Base-by-base conservation (phyloP, 2,329 filamentous ascomycete genomes). In the Aureobasidium sp. region DNA sequence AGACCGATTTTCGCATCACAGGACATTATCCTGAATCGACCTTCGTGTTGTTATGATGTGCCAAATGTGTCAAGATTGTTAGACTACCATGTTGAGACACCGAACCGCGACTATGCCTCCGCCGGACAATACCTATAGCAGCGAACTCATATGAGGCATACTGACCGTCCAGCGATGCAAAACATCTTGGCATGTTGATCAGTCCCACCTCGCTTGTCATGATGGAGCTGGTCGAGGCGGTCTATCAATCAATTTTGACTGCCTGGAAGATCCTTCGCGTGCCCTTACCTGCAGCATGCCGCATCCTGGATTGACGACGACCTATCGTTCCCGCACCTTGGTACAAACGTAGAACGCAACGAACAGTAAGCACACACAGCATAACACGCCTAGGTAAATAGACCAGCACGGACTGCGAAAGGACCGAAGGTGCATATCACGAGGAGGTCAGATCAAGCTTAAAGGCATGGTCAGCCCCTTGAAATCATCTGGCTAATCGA, bases 201-300 rank as follows among this genome's bases (percentile, higher is more conserved):
- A 4, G 44, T 24, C 24, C 10, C 10, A 9, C 27, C 55, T 59
- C 55, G 55, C 27, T 37, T 59, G 32, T 4, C 20, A 20, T 37
- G 7, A 27, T 2, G 37, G 39, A 27, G 39, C 27, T 34, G 52
- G 37, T 56, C 52, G 39, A 56, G 52, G 27, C 52, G 37, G 52
- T 43, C 27, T 43, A n/a, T 29, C 39, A 56, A 56, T 56, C 24
- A 56, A 56, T 44, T 24, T 34, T 37, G 52, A 32, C 8, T 10
- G 20, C n/a, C 15, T 9, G 37, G 26, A 41, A 34, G 17, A 56
- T 56, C 52, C 52, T 56, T 56, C 52, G 52, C 52, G 52, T 44
- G 13, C 13, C 17, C 9, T 12, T 5, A 17, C 12, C 52, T 56
- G 52, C 52, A 56, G 52, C 39, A 44, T 44, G 26, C 37, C 52